phyloP scores from a whole-genome alignment of 768 basidiomycete genomes.

The Auricularia cornea region DNA sequence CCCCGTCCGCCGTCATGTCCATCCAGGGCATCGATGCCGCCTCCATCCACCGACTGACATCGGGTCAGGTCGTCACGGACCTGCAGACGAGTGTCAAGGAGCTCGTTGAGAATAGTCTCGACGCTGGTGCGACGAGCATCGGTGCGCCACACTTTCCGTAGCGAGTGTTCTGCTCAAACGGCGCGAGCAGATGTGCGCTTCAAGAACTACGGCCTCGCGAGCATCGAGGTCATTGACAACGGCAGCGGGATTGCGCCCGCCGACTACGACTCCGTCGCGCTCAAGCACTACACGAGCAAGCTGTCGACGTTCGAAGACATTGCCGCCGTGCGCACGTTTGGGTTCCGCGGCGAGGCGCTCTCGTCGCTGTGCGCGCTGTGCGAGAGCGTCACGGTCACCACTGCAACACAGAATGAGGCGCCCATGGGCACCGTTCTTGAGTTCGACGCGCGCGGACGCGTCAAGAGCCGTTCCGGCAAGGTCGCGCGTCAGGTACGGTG shows the following conservation, averaged over 20 bases:
- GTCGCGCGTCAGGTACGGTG: constrained; percentile 67
- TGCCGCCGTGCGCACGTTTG: constrained; percentile 67
- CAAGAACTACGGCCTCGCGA: constrained; percentile 74
- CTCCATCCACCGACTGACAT: constrained; percentile 83
- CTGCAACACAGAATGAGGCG: constrained; percentile 58
- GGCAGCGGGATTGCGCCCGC: constrained; percentile 74
- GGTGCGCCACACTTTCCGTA: constrained; percentile 39
- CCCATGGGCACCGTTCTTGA: constrained; percentile 78
- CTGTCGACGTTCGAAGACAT: constrained; percentile 69
- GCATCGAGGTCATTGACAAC: constrained; percentile 88
- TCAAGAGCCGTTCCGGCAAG: constrained; percentile 43
- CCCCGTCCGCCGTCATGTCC: background rate
- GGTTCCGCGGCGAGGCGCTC: constrained; percentile 93
- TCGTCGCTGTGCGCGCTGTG: constrained; percentile 86
- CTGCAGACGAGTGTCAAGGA: constrained; percentile 94
- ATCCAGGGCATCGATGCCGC: constrained; percentile 60
- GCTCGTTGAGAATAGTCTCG: constrained; percentile 90
- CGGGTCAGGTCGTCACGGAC: constrained; percentile 92
- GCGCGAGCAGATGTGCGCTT: constrained; percentile 68
- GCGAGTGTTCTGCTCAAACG: background rate
- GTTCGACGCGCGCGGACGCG: constrained; percentile 56
- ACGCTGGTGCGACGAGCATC: constrained; percentile 81
- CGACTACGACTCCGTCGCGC: constrained; percentile 75
- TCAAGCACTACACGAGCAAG: constrained; percentile 95
- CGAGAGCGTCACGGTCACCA: constrained; percentile 60